Percentiles rank a stretch among this genome's conserved stretches.
Evolutionary conservation across 2,329 filamentous ascomycete species (phyloP).

Genomic region (Macrophomina pseudophaseolina): DNA sequence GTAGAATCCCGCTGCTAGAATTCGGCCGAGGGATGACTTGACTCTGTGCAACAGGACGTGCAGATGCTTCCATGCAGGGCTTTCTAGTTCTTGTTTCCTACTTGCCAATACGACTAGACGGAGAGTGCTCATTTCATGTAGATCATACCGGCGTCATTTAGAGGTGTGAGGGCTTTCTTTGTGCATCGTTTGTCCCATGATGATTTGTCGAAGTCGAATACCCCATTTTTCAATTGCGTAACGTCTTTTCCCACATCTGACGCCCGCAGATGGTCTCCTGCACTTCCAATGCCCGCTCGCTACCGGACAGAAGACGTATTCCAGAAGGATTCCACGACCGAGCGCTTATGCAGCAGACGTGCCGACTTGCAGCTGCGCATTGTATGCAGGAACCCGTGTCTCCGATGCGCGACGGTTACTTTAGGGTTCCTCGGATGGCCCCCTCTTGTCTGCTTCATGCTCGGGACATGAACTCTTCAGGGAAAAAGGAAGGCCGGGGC

Average conservation of each 20-base stretch:
- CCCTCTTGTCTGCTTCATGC: not conserved
- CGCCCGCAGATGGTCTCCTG: not conserved
- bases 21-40: not conserved
- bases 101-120: not conserved
- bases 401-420: not conserved
- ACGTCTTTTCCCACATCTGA: not conserved
- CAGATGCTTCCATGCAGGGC: not conserved
- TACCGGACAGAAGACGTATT: not conserved
- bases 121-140: conserved; percentile 2
- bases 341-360: conserved; percentile 1
- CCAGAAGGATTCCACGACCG: conserved; percentile 21
- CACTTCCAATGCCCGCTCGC: not conserved
- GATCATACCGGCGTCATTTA: conserved; percentile 1
- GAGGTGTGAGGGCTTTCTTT: not conserved
- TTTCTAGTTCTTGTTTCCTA: not conserved
- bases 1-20: not conserved
- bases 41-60: not conserved
- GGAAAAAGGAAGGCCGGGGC: not conserved
- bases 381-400: conserved; percentile 16
- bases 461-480: not conserved
- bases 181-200: not conserved
- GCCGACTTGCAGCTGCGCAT: not conserved
- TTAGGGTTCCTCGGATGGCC: not conserved
- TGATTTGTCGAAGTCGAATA: not conserved
- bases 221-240: not conserved